Evolutionary conservation across 2,329 filamentous ascomycete genomes (phyloP), one percentile per base, ranked within the genome.

Genomic region (Chrysoporthe austroafricana): DNA sequence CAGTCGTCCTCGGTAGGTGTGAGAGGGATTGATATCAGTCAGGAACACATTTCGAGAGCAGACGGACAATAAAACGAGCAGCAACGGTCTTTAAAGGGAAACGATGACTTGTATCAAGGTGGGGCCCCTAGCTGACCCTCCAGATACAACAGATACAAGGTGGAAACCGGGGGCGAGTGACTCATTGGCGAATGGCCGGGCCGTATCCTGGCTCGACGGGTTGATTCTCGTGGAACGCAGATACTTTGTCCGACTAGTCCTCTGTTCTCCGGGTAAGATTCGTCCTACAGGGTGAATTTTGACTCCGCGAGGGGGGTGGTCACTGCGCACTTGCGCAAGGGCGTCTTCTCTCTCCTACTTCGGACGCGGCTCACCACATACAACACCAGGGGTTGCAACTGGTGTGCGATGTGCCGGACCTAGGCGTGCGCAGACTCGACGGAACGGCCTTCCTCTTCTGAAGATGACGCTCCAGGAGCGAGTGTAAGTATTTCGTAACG

Each of bases 151-250:
- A 39, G 39, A 62, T 48, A 64, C 48, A 21, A 60, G 36, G 56
- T 46, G 34, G 58, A 58, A 46, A 39, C 36, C n/a, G 66, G 52
- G 64, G 63, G 58, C 68, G 67, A 46, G 71, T 72, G 71, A 71
- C 70, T 71, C 71, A 71, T 70, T 71, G 70, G 54, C 68, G 70
- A 71, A 72, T 72, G 58, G 66, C 43, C 42, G n/a, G 44, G 58
- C 60, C 48, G 64, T 65, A 42, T 42, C 26, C 52, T 52, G 39
- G 46, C 44, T 58, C 21, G 52, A 36, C 61, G 42, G 59, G 18
- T 56, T 62, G 64, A 39, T 39, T 6, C 36, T 5, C 36, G 44
- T 52, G 61, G 60, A 65, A 65, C 52, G 56, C 56, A 61, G 60
- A 65, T 32, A 52, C 18, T 34, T 32, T 52, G 52, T 18, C 9